Percentiles rank a stretch among this genome's conserved stretches.
Evolutionary conservation across 345 rosid species (phyloP).

Genomic region (Salix viminalis): DNA sequence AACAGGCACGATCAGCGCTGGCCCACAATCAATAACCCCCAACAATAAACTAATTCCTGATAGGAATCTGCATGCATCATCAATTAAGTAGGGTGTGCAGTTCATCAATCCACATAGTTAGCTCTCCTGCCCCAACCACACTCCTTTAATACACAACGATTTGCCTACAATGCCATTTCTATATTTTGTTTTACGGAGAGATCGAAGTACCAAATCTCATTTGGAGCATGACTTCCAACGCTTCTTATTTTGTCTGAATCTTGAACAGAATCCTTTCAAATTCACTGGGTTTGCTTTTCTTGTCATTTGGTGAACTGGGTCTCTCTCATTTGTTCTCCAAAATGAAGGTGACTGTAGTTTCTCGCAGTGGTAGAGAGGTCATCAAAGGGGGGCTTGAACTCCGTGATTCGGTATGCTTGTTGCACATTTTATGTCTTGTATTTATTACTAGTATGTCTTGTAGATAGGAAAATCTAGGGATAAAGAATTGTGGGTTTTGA

Average conservation of each 20-base stretch:
- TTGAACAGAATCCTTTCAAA: neutral
- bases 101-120: constrained; percentile 10
- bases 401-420: constrained; percentile 52
- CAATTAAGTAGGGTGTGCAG: neutral
- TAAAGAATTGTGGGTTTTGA: neutral
- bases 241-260: neutral
- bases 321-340: constrained; percentile 25
- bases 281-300: constrained; percentile 8
- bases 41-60: neutral
- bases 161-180: neutral
- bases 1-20: neutral
- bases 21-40: neutral
- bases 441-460: constrained; percentile 6
- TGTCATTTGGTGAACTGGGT: constrained; percentile 27
- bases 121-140: constrained; percentile 26
- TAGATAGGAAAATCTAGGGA: neutral
- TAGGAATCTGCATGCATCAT: neutral
- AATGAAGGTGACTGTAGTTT: constrained; percentile 79
- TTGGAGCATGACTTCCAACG: neutral
- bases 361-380: constrained; percentile 84
- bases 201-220: neutral
- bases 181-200: neutral
- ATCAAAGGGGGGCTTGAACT: constrained; percentile 74
- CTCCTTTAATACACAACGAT: constrained; percentile 3
- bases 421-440: neutral